Base-by-base conservation (phyloP, 192 early-diverging fungal genomes). In the Irineochytrium annulatum region DNA sequence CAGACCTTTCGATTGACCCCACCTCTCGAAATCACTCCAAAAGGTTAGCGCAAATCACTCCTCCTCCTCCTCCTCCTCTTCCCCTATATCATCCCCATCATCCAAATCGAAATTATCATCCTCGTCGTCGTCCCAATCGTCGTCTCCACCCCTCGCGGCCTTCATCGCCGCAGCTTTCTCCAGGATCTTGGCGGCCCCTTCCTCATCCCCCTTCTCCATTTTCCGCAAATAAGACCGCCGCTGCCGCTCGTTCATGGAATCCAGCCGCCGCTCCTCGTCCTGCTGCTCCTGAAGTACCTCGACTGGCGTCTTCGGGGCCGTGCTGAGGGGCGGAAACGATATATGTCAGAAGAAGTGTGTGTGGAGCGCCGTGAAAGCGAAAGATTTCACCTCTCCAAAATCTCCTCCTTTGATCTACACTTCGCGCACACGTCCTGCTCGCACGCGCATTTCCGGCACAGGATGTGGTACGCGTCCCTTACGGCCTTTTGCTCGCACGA, bases 391-490 rank as follows among this genome's bases (percentile, higher is more conserved):
- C 16, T 34, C 13, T 46, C 48, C 32, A 62, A 13, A 39, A 62
- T 62, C 22, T 62, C 60, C 39, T 51, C 60, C 13, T 46, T 17
- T 20, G 17, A 22, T 64, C 84, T 71, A 75, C 94, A 99, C 74
- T 97, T 97, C 35, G 93, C 94, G 55, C 94, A 99, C 22, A 94
- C 91, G 35, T 84, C 78, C 76, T 89, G 92, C 3, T 69, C 65
- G 28, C 57, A 55, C 3, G 94, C 91, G 68, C 96, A 99, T 34
- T 81, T 81, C 63, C 87, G 77, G 76, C 96, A 99, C 1, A 95
- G 67, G 14, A 95, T 86, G 76, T 97, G 96, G 73, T 99, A 99
- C 17, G 94, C 94, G 60, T 95, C 90, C 56, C 82, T 89, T 61
- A 99, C 82, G 14, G 80, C 77, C 65, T 91, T 93, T 69, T 89